These are phyloP conservation scores for Xerocomus nothofagi DNA, from an alignment of 1,284 basidiomycete genomes.

Conservation along the genomic window DNA sequence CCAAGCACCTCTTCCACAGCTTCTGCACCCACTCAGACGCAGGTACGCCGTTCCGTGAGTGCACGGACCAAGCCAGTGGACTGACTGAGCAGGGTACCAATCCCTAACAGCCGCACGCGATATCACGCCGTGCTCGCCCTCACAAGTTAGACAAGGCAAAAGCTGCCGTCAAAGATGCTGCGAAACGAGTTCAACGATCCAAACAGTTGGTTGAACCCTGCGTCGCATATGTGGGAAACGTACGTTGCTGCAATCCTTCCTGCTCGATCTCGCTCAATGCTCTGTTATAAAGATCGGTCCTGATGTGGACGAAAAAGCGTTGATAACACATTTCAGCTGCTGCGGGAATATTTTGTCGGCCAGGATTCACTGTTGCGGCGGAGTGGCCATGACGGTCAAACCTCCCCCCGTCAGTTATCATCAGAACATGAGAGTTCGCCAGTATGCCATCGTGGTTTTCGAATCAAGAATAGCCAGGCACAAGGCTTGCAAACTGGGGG, in stretches of 20 bases:
- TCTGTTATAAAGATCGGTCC: conserved; percentile 31
- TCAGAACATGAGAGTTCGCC: conserved; percentile 37
- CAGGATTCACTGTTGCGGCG: conserved; percentile 50
- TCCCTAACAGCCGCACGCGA: conserved; percentile 7
- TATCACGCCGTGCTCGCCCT: conserved; percentile 11
- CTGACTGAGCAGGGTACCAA: conserved; percentile 8
- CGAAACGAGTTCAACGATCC: conserved; percentile 17
- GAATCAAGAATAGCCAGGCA: conserved; percentile 34
- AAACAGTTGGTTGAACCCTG: conserved; percentile 23
- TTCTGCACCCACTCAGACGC: not conserved
- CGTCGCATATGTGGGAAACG: conserved; percentile 61
- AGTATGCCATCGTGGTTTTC: conserved; percentile 56
- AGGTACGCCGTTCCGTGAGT: conserved; percentile 14
- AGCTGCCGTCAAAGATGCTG: conserved; percentile 21
- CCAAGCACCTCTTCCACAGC: conserved; percentile 23
- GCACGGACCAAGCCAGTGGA: not conserved
- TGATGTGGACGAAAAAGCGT: conserved; percentile 36
- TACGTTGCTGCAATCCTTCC: conserved; percentile 31
- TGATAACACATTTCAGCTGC: conserved; percentile 40
- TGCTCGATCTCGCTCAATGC: not conserved
- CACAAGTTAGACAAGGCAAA: conserved; percentile 22
- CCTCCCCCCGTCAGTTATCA: conserved; percentile 25
- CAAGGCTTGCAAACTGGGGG: conserved; percentile 45
- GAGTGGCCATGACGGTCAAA: conserved; percentile 40
- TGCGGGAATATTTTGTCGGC: conserved; percentile 47